Evolutionary conservation across 805 yeast species (phyloP), one percentile per base, ranked within the genome.

Genomic region (Yarrowia osloensis): DNA sequence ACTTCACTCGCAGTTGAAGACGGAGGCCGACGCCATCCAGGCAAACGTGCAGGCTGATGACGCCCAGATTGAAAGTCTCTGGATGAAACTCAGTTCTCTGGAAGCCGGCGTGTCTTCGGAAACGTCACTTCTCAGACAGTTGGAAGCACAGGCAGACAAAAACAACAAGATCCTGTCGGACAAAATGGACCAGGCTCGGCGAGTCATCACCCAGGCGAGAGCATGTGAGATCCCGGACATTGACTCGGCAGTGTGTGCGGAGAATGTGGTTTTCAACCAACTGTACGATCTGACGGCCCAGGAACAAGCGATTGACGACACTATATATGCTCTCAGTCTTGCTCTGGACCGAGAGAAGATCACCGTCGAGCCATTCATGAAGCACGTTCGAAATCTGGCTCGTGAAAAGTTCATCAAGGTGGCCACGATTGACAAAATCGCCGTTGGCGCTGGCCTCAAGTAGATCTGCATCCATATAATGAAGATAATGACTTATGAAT

Each of bases 221-320:
- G 47, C 71, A 1, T 72, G 76, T 13, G 71, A 71, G 15, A 75
- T 75, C 13, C 77, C 78, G 7, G 76, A 81, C 39, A 73, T 82
- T 2, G 86, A 82, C 66, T 80, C 81, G 12, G 70, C 81, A 2
- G 77, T 86, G 0, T 77, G 79, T 39, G 85, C 87, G 0, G 87
- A 84, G 66, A 82, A 86, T 1, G 78, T 80, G 0, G 86, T 82
- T 1, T 80, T 82, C 66, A 81, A 84, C 67, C 96, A 90, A 74
- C 72, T 88, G 15, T 88, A 89, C 73, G 83, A 83, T 22, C 77
- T 88, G 0, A 84, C 85, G 0, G 83, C 92, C 21, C 87, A 85
- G 44, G 90, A 89, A 65, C 81, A 82, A 68, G 90, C 96, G 0
- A 82, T 87, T n/a, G 83, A 84, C 33, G 97, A 93, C 73, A 80